Evolutionary conservation across 2,329 filamentous ascomycete species (phyloP).

Genomic region (Cladosporium sp.): DNA sequence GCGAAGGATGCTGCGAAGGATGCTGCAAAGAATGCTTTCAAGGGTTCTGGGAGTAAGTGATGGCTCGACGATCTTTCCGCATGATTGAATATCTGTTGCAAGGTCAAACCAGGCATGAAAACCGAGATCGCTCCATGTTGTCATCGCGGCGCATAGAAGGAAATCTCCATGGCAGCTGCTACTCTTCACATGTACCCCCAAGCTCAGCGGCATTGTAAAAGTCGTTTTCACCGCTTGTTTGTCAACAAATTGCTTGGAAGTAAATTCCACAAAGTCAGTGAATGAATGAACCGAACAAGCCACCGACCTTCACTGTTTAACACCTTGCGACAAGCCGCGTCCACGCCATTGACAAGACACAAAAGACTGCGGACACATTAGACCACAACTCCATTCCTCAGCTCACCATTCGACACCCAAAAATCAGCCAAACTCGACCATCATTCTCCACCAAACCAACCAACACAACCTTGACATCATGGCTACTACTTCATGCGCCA

Average conservation of each 20-base stretch:
- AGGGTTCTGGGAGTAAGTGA: no score
- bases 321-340: neutral
- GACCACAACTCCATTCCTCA: neutral
- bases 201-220: no score
- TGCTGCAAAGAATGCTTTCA: no score
- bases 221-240: no score
- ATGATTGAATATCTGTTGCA: no score
- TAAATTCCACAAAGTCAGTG: neutral
- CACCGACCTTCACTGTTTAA: neutral
- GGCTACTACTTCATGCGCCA: neutral
- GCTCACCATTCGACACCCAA: neutral
- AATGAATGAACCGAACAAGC: neutral
- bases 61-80: no score
- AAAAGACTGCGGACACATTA: neutral
- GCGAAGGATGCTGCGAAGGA: no score
- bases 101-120: no score
- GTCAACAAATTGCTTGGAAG: neutral
- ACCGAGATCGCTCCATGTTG: no score
- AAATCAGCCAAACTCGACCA: neutral
- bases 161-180: no score
- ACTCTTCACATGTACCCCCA: no score
- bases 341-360: neutral
- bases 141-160: no score
- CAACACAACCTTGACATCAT: neutral
- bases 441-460: neutral